Evolutionary conservation across 2,329 filamentous ascomycete genomes (phyloP).

Genomic region (Hymenoscyphus infarciens): DNA sequence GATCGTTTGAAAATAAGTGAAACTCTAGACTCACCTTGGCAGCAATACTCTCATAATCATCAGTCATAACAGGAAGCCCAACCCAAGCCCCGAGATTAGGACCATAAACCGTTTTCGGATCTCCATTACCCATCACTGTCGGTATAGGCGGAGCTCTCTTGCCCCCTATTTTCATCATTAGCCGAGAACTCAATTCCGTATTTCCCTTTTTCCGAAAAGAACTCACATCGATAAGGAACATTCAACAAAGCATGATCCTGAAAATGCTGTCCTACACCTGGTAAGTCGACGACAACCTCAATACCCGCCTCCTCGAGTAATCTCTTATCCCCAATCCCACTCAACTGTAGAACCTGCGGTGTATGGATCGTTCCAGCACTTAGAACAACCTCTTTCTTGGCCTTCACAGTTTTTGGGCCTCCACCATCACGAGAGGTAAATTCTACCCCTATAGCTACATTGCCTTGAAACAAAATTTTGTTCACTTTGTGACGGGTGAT

Average conservation of each 20-base stretch:
- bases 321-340: constrained; percentile 39
- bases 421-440: neutral
- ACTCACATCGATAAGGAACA: neutral
- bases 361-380: constrained; percentile 44
- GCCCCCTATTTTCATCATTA: neutral
- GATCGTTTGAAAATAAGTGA: too few species aligned
- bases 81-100: neutral
- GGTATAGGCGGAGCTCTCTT: neutral
- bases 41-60: constrained; percentile 2
- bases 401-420: neutral
- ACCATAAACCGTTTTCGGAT: neutral
- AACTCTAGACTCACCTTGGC: neutral
- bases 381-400: constrained; percentile 43
- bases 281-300: constrained; percentile 49
- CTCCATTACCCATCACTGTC: neutral
- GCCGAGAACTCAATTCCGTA: neutral
- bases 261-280: constrained; percentile 60
- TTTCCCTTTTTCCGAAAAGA: neutral
- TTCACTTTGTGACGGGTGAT: constrained; percentile 1
- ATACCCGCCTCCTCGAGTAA: constrained; percentile 43
- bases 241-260: constrained; percentile 42
- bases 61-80: neutral
- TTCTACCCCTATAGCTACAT: neutral
- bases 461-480: constrained; percentile 6
- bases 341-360: constrained; percentile 44